Evolutionary conservation across 208 protist genomes (phyloP).

Genomic region (Crithidia acanthocephali): DNA sequence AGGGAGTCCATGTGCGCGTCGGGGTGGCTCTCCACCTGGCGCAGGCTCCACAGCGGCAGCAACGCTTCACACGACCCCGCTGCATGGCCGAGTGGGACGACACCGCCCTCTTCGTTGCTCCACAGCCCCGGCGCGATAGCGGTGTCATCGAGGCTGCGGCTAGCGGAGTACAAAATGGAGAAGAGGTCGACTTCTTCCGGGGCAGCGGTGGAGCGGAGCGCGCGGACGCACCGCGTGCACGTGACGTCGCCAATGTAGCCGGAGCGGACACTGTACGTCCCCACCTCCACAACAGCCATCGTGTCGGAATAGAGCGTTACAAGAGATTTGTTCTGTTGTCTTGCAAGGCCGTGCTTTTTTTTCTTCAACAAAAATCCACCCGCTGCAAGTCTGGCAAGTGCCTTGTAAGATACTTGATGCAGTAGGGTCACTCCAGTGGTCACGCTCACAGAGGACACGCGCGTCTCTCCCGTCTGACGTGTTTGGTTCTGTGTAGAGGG

Average conservation of each 20-base stretch:
- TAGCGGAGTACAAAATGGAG: constrained; percentile 45
- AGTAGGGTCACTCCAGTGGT: too few species aligned
- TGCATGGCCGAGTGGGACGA: not conserved
- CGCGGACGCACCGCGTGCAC: constrained; percentile 51
- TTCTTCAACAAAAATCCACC: not conserved
- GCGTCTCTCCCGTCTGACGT: too few species aligned
- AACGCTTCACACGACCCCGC: constrained; percentile 11
- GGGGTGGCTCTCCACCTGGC: constrained; percentile 40
- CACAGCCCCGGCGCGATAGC: not conserved
- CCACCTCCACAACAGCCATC: constrained; percentile 90
- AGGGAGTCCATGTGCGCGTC: constrained; percentile 59
- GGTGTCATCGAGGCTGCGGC: constrained; percentile 6
- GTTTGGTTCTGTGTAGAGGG: too few species aligned
- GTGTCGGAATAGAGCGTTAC: too few species aligned
- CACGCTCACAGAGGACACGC: too few species aligned
- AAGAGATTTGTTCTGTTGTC: too few species aligned
- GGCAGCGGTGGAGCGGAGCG: constrained; percentile 28
- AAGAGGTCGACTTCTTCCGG: constrained; percentile 55
- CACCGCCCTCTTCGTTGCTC: not conserved
- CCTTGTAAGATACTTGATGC: too few species aligned
- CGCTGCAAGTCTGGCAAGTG: too few species aligned
- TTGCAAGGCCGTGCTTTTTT: not conserved
- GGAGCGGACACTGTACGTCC: constrained; percentile 61
- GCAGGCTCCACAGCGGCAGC: constrained; percentile 65
- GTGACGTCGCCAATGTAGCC: constrained; percentile 79